Conservation (phyloP, 2,329 filamentous ascomycete species). For the Neobulgaria alba region DNA sequence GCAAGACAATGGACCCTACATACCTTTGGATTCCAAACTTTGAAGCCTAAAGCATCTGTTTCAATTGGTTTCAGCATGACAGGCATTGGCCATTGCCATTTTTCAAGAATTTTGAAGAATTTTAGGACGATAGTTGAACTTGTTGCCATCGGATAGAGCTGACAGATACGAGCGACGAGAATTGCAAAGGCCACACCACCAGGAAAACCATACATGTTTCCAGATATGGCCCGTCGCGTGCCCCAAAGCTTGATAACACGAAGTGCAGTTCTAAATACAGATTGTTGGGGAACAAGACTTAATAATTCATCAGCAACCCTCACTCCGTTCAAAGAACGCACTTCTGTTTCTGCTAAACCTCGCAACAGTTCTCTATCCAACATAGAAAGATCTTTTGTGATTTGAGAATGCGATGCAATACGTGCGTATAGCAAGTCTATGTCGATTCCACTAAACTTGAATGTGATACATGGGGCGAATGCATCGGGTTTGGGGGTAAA, state of each 20-base stretch:
- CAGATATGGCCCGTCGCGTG: slow-evolving; percentile 83
- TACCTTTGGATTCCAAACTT: slow-evolving; percentile 91
- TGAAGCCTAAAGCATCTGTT: slow-evolving; percentile 68
- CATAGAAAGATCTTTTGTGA: slow-evolving; percentile 65
- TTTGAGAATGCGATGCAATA: slow-evolving; percentile 59
- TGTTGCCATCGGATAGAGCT: slow-evolving; percentile 88
- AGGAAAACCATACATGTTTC: slow-evolving; percentile 92
- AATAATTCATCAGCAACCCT: slow-evolving; percentile 92
- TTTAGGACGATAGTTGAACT: slow-evolving; percentile 83
- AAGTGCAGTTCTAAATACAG: slow-evolving; percentile 80
- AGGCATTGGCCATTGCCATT: slow-evolving; percentile 93
- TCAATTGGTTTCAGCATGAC: slow-evolving; percentile 84
- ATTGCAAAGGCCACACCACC: slow-evolving; percentile 98
- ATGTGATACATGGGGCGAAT: slow-evolving; percentile 95
- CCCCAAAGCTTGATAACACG: slow-evolving; percentile 96
- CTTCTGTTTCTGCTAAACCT: slow-evolving; percentile 76
- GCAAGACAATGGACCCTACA: slow-evolving; percentile 16
- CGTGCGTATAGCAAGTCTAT: slow-evolving; percentile 90
- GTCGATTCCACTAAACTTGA: slow-evolving; percentile 82
- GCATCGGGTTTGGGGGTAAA: slow-evolving; percentile 80
- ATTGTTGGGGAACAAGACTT: slow-evolving; percentile 76
- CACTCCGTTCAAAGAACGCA: slow-evolving; percentile 87
- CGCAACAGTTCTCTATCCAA: slow-evolving; percentile 78
- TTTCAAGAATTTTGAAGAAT: slow-evolving; percentile 86
- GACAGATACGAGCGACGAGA: slow-evolving; percentile 90